Evolutionary conservation across 129 eudicot genomes (phyloP), one percentile per base, ranked within the genome.

Genomic region (Cynara cardunculus): DNA sequence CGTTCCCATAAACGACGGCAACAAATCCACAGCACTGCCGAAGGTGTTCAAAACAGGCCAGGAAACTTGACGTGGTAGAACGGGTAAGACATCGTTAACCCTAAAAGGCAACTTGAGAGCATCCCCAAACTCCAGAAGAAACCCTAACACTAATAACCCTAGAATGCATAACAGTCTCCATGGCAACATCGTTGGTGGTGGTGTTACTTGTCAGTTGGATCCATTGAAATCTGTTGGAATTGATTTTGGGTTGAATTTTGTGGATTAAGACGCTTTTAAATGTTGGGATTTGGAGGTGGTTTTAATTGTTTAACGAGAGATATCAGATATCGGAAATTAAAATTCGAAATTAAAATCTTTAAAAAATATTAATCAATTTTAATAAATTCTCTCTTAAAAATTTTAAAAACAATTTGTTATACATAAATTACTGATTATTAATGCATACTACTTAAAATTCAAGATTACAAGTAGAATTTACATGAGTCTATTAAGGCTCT

Each of bases 1-100:
- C 14, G 99, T 92, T 4, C 97, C 99, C 10, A 95, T 87, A 62
- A 90, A 95, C 62, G 96, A 87, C 73, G 97, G 99, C 84, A 95
- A 46, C 90, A 95, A 88, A 82, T 95, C 99, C 72, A 92, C 97
- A 41, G 99, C 94, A 72, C 86, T 90, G 74, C 94, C 97, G 6
- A 95, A 76, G 66, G 73, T 92, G 69, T 92, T 92, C 46, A 95
- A 79, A 10, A 92, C 93, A 2, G 97, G 97, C 97, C 99, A 92
- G 8, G 99, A 90, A 7, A 95, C 82, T 73, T 95, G 92, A 28
- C 88, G 89, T 1, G 99, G 97, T 27, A 95, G 82, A 74, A 91
- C 93, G 1, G 97, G 99, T 22, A 95, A 91, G 4, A 92, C 92
- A 82, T 95, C 97, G 37, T 88, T 86, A 9, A 85, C 83, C 80